Conservation (phyloP, 2,329 filamentous ascomycete species). For the Penicillium sp. region DNA sequence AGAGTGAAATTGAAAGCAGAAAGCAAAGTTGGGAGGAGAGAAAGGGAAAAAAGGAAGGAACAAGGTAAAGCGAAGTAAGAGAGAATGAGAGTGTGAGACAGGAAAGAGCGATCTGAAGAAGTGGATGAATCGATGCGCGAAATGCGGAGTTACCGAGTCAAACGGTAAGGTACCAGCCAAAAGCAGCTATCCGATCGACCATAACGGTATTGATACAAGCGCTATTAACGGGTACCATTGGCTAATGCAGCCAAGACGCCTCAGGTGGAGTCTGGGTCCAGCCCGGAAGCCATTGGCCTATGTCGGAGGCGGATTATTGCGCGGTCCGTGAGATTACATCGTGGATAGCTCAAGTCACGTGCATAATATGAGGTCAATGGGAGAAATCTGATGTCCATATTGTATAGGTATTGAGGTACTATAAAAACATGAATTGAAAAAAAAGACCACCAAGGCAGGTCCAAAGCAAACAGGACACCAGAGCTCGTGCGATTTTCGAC, state of each 20-base stretch:
- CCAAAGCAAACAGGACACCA: slow-evolving; percentile 26
- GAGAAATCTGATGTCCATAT: slow-evolving; percentile 20
- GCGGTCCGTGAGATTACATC: not conserved
- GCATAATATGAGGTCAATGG: not conserved
- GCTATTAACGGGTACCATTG: slow-evolving; percentile 1
- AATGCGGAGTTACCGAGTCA: slow-evolving; percentile 26
- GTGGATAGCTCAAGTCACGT: not conserved
- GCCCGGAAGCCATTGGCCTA: slow-evolving; percentile 15
- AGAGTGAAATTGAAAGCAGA: slow-evolving; percentile 11
- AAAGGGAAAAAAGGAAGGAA: slow-evolving; percentile 16
- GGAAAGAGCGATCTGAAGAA: slow-evolving; percentile 21
- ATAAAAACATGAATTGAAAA: slow-evolving; percentile 20
- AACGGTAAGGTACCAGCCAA: slow-evolving; percentile 11
- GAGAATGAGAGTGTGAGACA: slow-evolving; percentile 16
- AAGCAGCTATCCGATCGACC: slow-evolving; percentile 12
- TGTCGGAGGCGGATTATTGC: not conserved
- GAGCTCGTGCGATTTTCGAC: slow-evolving; percentile 29
- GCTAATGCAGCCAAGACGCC: slow-evolving; percentile 1
- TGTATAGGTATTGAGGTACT: slow-evolving; percentile 11
- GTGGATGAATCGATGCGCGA: slow-evolving; percentile 23
- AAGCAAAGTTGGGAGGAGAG: slow-evolving; percentile 14
- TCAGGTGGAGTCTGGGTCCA: not conserved
- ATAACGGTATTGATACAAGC: slow-evolving; percentile 16
- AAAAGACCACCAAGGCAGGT: slow-evolving; percentile 7
- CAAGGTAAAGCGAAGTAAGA: slow-evolving; percentile 19